Conservation (phyloP, 2,329 filamentous ascomycete species). For the Clonostachys rhizophaga region DNA sequence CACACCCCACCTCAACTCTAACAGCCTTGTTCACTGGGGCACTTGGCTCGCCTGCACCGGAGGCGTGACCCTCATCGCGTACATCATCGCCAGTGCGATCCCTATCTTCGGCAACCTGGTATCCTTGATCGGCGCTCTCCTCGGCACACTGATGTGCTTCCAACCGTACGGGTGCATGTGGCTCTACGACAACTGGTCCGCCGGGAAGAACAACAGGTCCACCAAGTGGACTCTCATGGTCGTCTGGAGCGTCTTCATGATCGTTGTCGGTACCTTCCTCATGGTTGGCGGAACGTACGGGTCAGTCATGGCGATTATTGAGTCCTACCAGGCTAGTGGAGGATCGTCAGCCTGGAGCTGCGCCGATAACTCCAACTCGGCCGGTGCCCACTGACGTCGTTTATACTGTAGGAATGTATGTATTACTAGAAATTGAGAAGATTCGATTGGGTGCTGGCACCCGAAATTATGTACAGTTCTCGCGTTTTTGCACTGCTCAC, state of each 20-base stretch:
- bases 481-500: too few relatives aligned
- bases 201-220: neutral
- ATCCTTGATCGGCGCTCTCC: slow-evolving; percentile 16
- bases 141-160: slow-evolving; percentile 17
- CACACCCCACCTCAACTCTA: slow-evolving; percentile 16
- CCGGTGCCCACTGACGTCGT: too few relatives aligned
- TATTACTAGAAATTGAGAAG: too few relatives aligned
- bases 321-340: slow-evolving; percentile 22
- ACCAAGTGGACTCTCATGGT: neutral
- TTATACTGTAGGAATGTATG: too few relatives aligned
- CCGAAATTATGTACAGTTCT: too few relatives aligned
- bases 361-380: slow-evolving; percentile 32
- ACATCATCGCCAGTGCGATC: slow-evolving; percentile 18
- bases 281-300: slow-evolving; percentile 39
- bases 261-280: slow-evolving; percentile 22
- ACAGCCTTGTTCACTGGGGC: slow-evolving; percentile 19
- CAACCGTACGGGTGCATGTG: slow-evolving; percentile 29
- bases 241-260: slow-evolving; percentile 10
- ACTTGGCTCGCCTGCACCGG: slow-evolving; percentile 21
- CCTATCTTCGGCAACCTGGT: slow-evolving; percentile 18
- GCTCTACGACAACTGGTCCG: slow-evolving; percentile 32
- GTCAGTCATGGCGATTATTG: slow-evolving; percentile 24
- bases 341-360: slow-evolving; percentile 33
- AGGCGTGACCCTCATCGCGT: slow-evolving; percentile 13
- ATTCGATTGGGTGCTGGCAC: too few relatives aligned